Base-by-base conservation (phyloP, 2,329 filamentous ascomycete genomes). In the Zasmidium angulare region DNA sequence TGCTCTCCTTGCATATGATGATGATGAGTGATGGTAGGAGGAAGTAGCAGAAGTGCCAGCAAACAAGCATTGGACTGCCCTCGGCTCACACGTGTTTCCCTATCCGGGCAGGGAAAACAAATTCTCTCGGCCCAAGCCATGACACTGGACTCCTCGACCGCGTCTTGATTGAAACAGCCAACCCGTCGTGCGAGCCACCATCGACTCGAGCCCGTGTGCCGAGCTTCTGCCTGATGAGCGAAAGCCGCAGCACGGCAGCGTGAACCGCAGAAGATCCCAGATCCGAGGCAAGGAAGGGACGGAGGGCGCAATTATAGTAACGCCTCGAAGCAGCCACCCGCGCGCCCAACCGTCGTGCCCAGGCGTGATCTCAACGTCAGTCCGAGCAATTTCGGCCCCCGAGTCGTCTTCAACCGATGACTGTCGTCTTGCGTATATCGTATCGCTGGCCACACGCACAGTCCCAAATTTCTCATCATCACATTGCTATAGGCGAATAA, bases 1-100 rank as follows among this genome's bases (percentile, higher is more conserved):
- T 52, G 50, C 49, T 29, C 26, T 29, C 48, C 48, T 50, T 50
- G 48, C 48, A 7, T 29, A 10, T n/a, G n/a, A n/a, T n/a, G n/a
- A n/a, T n/a, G n/a, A n/a, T n/a, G n/a, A n/a, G n/a, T n/a, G n/a
- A n/a, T n/a, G n/a, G n/a, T n/a, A n/a, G n/a, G n/a, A n/a, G n/a
- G n/a, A n/a, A n/a, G n/a, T n/a, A n/a, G n/a, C n/a, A n/a, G n/a
- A n/a, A n/a, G n/a, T n/a, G n/a, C n/a, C n/a, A n/a, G n/a, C n/a
- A n/a, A n/a, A n/a, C n/a, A n/a, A n/a, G n/a, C n/a, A n/a, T n/a
- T n/a, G n/a, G n/a, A n/a, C n/a, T n/a, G n/a, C n/a, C n/a, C n/a
- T n/a, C n/a, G n/a, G n/a, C n/a, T n/a, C n/a, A n/a, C n/a, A n/a
- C n/a, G n/a, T n/a, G n/a, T n/a, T n/a, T n/a, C n/a, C n/a, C n/a